phyloP scores from a whole-genome alignment of 192 early-diverging fungal genomes.

The Pilaira anomala region DNA sequence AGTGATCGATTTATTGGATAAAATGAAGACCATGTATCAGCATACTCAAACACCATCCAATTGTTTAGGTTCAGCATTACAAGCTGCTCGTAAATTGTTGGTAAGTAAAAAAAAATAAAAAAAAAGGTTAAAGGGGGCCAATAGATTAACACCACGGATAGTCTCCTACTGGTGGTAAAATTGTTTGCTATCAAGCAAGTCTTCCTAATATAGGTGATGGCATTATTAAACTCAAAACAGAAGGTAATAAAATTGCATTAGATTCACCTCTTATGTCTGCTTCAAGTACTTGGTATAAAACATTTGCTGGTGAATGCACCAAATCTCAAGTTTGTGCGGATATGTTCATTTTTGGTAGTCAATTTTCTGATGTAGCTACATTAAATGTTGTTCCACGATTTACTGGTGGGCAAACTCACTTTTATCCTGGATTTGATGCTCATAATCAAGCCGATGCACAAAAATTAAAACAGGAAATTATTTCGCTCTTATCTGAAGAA shows the following conservation, averaged over 20 bases:
- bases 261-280: constrained; percentile 84
- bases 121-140: background rate
- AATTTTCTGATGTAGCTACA: constrained; percentile 85
- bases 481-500: constrained; percentile 60
- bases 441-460: constrained; percentile 58
- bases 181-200: constrained; percentile 82
- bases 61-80: constrained; percentile 81
- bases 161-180: constrained; percentile 80
- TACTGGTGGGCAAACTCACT: constrained; percentile 84
- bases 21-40: constrained; percentile 78
- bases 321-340: constrained; percentile 81
- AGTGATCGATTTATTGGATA: constrained; percentile 81
- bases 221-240: constrained; percentile 76
- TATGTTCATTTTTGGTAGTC: constrained; percentile 83
- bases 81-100: constrained; percentile 75
- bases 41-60: constrained; percentile 70
- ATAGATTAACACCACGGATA: constrained; percentile 21
- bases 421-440: constrained; percentile 79
- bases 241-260: constrained; percentile 85
- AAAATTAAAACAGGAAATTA: constrained; percentile 74
- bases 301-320: constrained; percentile 79
- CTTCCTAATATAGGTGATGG: constrained; percentile 87
- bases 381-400: constrained; percentile 69
- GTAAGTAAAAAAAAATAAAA: constrained; percentile 29
- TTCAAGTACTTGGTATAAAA: constrained; percentile 83